phyloP scores from a whole-genome alignment of 805 yeast species.

The Candida xiaguanensis region DNA sequence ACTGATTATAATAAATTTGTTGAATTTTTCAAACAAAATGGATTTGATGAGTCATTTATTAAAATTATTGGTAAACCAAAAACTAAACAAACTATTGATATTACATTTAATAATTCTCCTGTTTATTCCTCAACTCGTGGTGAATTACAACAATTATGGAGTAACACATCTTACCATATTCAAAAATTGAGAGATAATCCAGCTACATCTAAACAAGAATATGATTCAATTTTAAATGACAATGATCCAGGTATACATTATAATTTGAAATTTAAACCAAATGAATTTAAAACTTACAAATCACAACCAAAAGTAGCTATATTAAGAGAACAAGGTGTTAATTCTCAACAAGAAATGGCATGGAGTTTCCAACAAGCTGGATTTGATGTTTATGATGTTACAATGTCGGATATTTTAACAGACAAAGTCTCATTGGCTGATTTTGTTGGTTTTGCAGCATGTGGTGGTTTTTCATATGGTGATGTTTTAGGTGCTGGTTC shows the following conservation, averaged over 20 bases:
- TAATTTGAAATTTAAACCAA: constrained; percentile 63
- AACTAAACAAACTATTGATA: constrained; percentile 42
- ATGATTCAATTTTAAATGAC: constrained; percentile 67
- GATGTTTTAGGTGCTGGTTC: constrained; percentile 98
- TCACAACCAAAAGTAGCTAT: constrained; percentile 87
- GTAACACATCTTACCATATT: constrained; percentile 81
- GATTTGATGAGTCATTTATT: constrained; percentile 52
- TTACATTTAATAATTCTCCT: constrained; percentile 43
- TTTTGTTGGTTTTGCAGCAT: constrained; percentile 93
- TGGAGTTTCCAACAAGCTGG: constrained; percentile 96
- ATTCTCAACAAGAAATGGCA: constrained; percentile 98
- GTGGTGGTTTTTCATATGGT: constrained; percentile 99
- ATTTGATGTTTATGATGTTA: constrained; percentile 89
- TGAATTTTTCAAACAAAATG: constrained; percentile 51
- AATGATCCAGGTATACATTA: constrained; percentile 86
- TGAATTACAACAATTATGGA: constrained; percentile 77
- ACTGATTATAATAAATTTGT: constrained; percentile 53
- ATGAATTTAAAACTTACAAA: constrained; percentile 26
- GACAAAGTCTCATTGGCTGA: constrained; percentile 70
- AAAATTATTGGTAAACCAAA: constrained; percentile 69
- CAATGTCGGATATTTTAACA: constrained; percentile 85
- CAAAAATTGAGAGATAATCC: constrained; percentile 96
- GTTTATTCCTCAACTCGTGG: constrained; percentile 60
- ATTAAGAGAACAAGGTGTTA: constrained; percentile 97
- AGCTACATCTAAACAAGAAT: constrained; percentile 83